Conservation (phyloP, 2,329 filamentous ascomycete genomes). For the Aspergillus sp. region DNA sequence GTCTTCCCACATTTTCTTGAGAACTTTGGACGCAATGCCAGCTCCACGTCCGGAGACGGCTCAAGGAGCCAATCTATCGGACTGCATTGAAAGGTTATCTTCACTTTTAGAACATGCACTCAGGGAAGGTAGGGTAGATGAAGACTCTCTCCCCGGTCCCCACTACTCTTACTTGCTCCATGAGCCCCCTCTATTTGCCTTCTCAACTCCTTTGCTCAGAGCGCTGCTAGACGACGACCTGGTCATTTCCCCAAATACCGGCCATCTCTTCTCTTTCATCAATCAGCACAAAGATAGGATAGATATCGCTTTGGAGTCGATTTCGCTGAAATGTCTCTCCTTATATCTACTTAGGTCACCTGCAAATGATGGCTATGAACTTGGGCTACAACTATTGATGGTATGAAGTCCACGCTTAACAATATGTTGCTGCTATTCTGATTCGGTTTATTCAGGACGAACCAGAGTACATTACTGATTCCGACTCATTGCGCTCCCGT, state of each 20-base stretch:
- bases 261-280: slow-evolving; percentile 5
- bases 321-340: slow-evolving; percentile 15
- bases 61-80: not conserved
- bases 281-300: not conserved
- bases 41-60: not conserved
- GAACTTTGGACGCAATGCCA: slow-evolving; percentile 1
- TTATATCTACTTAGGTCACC: slow-evolving; percentile 17
- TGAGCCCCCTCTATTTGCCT: slow-evolving; percentile 2
- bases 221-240: slow-evolving; percentile 1
- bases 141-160: not conserved
- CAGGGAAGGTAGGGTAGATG: not conserved
- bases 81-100: slow-evolving; percentile 6
- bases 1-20: not conserved
- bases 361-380: slow-evolving; percentile 4
- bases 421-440: not conserved
- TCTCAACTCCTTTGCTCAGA: slow-evolving; percentile 8
- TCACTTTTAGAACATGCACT: slow-evolving; percentile 5
- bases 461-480: not conserved
- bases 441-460: slow-evolving; percentile 13
- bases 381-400: slow-evolving; percentile 19
- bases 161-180: slow-evolving; percentile 2
- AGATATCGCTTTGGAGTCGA: slow-evolving; percentile 4
- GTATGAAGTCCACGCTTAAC: slow-evolving; percentile 5
- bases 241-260: not conserved
- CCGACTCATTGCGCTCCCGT: not conserved